Evolutionary conservation across 2,329 filamentous ascomycete genomes (phyloP), one percentile per base, ranked within the genome.

Genomic region (Colletotrichum sublineola): DNA sequence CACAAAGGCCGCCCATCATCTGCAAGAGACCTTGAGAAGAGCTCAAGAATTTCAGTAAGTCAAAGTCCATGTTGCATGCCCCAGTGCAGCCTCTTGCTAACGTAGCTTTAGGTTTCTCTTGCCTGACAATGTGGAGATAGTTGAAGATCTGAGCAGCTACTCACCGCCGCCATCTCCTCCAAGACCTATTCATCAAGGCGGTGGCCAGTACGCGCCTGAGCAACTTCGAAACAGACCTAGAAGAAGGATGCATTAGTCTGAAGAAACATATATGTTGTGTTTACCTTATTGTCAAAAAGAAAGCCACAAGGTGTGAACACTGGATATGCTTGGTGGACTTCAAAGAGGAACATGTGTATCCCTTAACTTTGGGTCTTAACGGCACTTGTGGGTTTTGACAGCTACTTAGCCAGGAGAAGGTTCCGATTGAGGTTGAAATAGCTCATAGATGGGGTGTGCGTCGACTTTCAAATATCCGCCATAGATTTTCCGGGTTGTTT

Each of bases 121-220:
- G 15, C 11, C 46, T n/a, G 33, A 15, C 15, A 61, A 61, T 5
- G 18, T 29, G 14, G 36, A 38, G 9, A 42, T 15, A 24, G 36
- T 31, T 14, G 66, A 55, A 8, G 48, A 31, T 24, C 5, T 56
- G 14, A 50, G 31, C 38, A 33, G 31, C 50, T 42, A 68, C 29
- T 58, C 52, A 31, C 66, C 53, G 40, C 66, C 71, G 14, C 71
- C 71, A 6, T 71, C 71, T 55, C 67, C 71, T 18, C 68, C 68
- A 8, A 71, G 68, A 29, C 71, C 71, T 12, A 53, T 73, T 29
- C 71, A 73, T 52, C 71, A 73, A 63, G 71, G 71, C n/a, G 71
- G 71, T 1, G 71, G 71, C 40, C 56, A 57, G 36, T 73, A 73
- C 36, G 57, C 67, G 36, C 62, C 68, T 2, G 63, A 58, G 11